These are phyloP conservation scores for Trifolium pratense DNA, from an alignment of 306 rosid genomes.

Conservation along the genomic window DNA sequence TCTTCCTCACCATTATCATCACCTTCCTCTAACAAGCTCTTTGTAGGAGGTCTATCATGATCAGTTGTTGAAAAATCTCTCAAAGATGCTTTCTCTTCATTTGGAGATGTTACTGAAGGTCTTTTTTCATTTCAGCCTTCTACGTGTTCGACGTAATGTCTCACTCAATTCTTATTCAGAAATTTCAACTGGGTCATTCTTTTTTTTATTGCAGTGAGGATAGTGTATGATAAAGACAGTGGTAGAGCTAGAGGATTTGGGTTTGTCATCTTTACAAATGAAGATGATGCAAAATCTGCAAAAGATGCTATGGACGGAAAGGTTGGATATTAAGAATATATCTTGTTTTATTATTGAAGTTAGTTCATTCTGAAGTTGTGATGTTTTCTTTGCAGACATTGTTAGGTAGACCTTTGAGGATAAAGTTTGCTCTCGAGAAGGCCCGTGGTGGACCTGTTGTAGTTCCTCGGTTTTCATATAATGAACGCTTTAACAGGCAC, in stretches of 20 bases:
- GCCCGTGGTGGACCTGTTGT: constrained; percentile 80
- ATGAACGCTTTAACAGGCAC: constrained; percentile 32
- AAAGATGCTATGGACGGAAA: constrained; percentile 96
- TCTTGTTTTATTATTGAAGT: background rate
- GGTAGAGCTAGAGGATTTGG: constrained; percentile 95
- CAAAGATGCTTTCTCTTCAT: constrained; percentile 82
- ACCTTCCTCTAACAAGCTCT: constrained; percentile 69
- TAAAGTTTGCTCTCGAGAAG: constrained; percentile 75
- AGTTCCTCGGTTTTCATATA: constrained; percentile 68
- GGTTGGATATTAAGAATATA: constrained; percentile 46
- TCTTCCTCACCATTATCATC: constrained; percentile 54
- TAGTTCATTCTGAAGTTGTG: constrained; percentile 5
- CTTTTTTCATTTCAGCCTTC: constrained; percentile 15
- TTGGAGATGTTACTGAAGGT: constrained; percentile 87
- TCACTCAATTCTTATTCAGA: constrained; percentile 16
- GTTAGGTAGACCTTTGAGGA: constrained; percentile 81
- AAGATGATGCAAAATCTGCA: constrained; percentile 70
- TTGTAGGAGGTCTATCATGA: constrained; percentile 90
- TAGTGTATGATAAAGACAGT: constrained; percentile 79
- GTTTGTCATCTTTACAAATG: constrained; percentile 72
- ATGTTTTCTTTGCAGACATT: constrained; percentile 65
- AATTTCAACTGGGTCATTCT: background rate
- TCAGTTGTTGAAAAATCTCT: constrained; percentile 81
- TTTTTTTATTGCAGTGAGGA: constrained; percentile 54
- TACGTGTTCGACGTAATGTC: constrained; percentile 54